These are phyloP conservation scores for Aspergillus homomorphus DNA, from an alignment of 495 filamentous ascomycete genomes.

Conservation along the genomic window DNA sequence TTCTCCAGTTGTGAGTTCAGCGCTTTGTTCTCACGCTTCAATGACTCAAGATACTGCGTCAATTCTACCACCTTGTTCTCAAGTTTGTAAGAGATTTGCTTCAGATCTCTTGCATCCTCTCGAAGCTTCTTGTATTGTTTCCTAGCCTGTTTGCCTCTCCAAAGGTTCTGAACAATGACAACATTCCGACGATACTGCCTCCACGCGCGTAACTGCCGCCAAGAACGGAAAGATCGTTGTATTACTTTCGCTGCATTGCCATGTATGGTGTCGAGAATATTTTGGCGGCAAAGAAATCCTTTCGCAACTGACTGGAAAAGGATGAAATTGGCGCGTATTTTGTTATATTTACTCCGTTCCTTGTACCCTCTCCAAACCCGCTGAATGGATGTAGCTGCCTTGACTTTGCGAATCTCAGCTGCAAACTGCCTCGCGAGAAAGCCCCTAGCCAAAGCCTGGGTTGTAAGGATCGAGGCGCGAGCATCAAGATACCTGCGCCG, in stretches of 20 bases:
- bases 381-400: slow-evolving; percentile 91
- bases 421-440: slow-evolving; percentile 72
- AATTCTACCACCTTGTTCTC: slow-evolving; percentile 99
- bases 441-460: slow-evolving; percentile 73
- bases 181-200: slow-evolving; percentile 84
- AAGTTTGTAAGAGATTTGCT: slow-evolving; percentile 97
- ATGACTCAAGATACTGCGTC: slow-evolving; percentile 85
- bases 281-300: slow-evolving; percentile 81
- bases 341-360: slow-evolving; percentile 72
- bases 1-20: slow-evolving; percentile 87
- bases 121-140: slow-evolving; percentile 82
- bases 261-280: slow-evolving; percentile 88
- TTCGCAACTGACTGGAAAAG: slow-evolving; percentile 84
- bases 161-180: slow-evolving; percentile 87
- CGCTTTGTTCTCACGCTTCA: slow-evolving; percentile 90
- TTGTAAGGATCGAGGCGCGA: slow-evolving; percentile 70
- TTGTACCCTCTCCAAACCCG: slow-evolving; percentile 90
- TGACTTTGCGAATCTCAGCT: slow-evolving; percentile 75
- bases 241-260: slow-evolving; percentile 91
- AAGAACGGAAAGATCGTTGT: slow-evolving; percentile 83
- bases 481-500: slow-evolving; percentile 88
- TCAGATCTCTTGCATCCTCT: slow-evolving; percentile 94
- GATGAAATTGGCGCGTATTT: slow-evolving; percentile 77
- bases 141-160: slow-evolving; percentile 82
- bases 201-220: slow-evolving; percentile 75